Evolutionary conservation across 257 asterid species (phyloP).

Genomic region (Primulina eburnea): DNA sequence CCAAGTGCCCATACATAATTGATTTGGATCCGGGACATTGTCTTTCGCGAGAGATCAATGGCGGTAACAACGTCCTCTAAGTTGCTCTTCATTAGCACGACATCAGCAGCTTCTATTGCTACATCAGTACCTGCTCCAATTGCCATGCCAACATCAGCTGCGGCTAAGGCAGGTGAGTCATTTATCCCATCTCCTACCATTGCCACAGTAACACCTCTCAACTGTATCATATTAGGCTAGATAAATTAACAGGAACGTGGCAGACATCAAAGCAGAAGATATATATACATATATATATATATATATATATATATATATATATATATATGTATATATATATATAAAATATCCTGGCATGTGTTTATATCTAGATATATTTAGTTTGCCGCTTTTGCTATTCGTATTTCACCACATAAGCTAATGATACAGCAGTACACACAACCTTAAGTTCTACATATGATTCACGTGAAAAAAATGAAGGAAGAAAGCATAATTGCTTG

Average conservation of each 20-base stretch:
- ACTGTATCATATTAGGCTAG: slow-evolving; percentile 41
- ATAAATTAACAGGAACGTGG: background rate
- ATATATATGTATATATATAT: too few species aligned
- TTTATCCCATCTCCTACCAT: slow-evolving; percentile 97
- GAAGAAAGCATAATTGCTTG: background rate
- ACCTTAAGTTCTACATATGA: too few species aligned
- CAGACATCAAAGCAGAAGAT: too few species aligned
- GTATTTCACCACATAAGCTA: background rate
- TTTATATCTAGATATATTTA: background rate
- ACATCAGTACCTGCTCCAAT: slow-evolving; percentile 95
- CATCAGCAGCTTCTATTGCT: slow-evolving; percentile 94
- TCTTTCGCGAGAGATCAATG: slow-evolving; percentile 80
- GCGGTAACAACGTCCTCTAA: slow-evolving; percentile 87
- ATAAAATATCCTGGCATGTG: background rate
- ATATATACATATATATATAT: too few species aligned
- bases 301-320: too few species aligned
- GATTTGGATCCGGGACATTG: slow-evolving; percentile 71
- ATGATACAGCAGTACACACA: too few species aligned
- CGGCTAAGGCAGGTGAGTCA: slow-evolving; percentile 87
- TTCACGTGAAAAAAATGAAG: background rate
- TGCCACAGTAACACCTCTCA: slow-evolving; percentile 73
- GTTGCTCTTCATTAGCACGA: slow-evolving; percentile 82
- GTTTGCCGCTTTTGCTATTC: background rate
- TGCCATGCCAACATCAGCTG: slow-evolving; percentile 97
- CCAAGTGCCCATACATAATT: slow-evolving; percentile 94